Evolutionary conservation across 225 moss, liverwort and hornwort species (phyloP).

Genomic region (Asterella californica): DNA sequence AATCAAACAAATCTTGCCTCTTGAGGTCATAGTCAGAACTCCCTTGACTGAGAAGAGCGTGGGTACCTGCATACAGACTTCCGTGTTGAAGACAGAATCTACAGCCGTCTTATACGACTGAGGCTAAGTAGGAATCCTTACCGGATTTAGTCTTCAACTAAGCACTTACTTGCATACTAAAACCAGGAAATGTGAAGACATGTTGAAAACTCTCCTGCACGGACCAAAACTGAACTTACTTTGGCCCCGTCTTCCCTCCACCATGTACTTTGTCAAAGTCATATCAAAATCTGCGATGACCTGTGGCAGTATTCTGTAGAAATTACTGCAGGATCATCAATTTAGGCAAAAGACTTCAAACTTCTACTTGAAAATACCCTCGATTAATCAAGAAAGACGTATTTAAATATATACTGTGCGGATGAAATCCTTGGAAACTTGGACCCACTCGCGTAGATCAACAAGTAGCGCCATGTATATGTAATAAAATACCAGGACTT

Average conservation of each 20-base stretch:
- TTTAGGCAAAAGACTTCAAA: neutral
- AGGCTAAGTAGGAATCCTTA: too few species aligned
- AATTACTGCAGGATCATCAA: neutral
- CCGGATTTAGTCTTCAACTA: too few species aligned
- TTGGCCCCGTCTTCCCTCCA: constrained; percentile 71
- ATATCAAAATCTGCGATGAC: constrained; percentile 86
- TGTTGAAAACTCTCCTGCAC: neutral
- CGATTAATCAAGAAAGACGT: neutral
- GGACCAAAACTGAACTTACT: constrained; percentile 39
- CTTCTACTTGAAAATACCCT: neutral
- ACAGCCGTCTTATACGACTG: neutral
- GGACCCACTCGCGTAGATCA: too few species aligned
- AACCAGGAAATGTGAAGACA: neutral
- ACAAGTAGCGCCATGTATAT: too few species aligned
- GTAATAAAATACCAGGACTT: too few species aligned
- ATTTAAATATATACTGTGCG: too few species aligned
- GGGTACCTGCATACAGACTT: constrained; percentile 46
- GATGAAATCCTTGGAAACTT: too few species aligned
- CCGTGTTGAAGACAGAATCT: neutral
- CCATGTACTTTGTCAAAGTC: constrained; percentile 73
- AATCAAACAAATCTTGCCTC: constrained; percentile 65
- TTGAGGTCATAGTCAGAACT: constrained; percentile 60
- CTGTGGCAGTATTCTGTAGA: constrained; percentile 30
- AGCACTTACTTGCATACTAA: neutral
- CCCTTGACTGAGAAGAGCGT: constrained; percentile 58